Base-by-base conservation (phyloP, 1,284 basidiomycete genomes). In the Bjerkandera adusta region DNA sequence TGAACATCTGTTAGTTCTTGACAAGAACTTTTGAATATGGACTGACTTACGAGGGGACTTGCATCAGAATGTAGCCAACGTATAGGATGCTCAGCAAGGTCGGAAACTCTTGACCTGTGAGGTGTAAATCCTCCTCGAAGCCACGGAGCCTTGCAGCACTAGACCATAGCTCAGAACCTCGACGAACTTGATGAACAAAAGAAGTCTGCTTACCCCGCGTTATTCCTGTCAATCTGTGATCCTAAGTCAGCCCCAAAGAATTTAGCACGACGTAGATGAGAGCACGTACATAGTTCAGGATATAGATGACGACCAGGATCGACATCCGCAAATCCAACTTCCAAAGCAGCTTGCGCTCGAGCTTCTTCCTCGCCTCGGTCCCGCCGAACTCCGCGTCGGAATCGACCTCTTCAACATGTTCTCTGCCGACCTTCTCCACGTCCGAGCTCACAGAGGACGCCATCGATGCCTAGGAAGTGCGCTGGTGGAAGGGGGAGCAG, bases 21-120 rank as follows among this genome's bases (percentile, higher is more conserved):
- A 15, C 55, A 18, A 8, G 10, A 13, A 29, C 29, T 34, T 27
- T 11, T n/a, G 4, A 20, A n/a, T n/a, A n/a, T n/a, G n/a, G n/a
- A 8, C 36, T 36, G 1, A 68, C 78, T 58, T 58, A 85, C 82
- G 84, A 87, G 4, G 85, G 86, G 40, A 87, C 75, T 63, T 92
- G 89, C 81, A 89, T 87, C 40, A 87, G 63, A 53, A 87, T 81
- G 57, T 92, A 91, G 15, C 86, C 88, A 35, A 89, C 77, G 58
- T 88, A 91, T 24, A 91, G 76, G 49, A 90, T 80, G 2, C 81
- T 81, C 20, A 92, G 64, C 18, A 89, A 63, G 0, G 83, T 86
- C 5, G 82, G 76, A 59, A 89, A 91, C 56, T 90, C 72, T 26
- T 70, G 70, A 12, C 79, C 85, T 42, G 76, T 69, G 22, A 91